phyloP scores from a whole-genome alignment of 768 basidiomycete species.

The Tricholoma saponaceum region DNA sequence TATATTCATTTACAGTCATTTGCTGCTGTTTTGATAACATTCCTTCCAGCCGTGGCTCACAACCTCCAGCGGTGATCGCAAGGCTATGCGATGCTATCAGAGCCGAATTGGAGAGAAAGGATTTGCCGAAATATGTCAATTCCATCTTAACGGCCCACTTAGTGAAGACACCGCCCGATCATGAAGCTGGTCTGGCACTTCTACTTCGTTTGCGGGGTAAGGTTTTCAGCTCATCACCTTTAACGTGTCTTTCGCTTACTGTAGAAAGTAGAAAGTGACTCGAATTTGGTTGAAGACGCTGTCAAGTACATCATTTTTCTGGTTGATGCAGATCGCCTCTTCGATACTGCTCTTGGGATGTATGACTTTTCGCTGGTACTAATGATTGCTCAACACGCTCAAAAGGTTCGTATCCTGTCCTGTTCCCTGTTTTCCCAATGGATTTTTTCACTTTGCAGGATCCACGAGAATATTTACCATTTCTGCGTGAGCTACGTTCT shows the following conservation, averaged over 20 bases:
- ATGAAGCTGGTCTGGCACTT: constrained; percentile 77
- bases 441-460: constrained; percentile 52
- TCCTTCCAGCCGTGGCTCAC: constrained; percentile 52
- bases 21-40: constrained; percentile 3
- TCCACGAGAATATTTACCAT: constrained; percentile 95
- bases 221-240: background rate
- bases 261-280: constrained; percentile 41
- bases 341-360: constrained; percentile 96
- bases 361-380: constrained; percentile 96
- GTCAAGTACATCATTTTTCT: constrained; percentile 99
- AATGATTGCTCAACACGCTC: constrained; percentile 94
- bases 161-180: constrained; percentile 86
- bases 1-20: constrained; percentile 29
- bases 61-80: constrained; percentile 55
- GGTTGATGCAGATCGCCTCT: constrained; percentile 86
- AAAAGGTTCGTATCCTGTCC: constrained; percentile 61
- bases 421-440: background rate
- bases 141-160: constrained; percentile 91
- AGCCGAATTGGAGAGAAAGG: constrained; percentile 61
- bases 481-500: constrained; percentile 84
- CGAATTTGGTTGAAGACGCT: constrained; percentile 87
- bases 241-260: constrained; percentile 17
- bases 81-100: constrained; percentile 77
- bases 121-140: constrained; percentile 80
- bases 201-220: constrained; percentile 77